Conservation (phyloP, 768 basidiomycete species). For the Boletus sp. region DNA sequence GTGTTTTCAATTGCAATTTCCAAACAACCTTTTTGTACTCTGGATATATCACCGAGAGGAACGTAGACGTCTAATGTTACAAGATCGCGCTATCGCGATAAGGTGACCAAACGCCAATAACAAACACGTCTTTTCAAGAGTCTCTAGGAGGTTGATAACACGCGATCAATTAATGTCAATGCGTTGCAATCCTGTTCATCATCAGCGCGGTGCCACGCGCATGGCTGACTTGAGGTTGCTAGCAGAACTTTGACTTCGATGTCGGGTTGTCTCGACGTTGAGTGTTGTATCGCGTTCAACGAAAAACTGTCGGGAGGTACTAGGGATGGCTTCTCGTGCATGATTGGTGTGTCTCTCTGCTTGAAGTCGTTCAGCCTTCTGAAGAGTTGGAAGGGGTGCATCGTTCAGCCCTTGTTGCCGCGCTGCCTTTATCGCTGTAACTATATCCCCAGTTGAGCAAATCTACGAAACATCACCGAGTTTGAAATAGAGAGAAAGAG, state of each 20-base stretch:
- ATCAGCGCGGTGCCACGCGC: constrained; percentile 35
- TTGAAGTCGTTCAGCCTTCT: constrained; percentile 22
- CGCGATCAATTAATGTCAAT: not conserved
- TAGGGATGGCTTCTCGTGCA: constrained; percentile 13
- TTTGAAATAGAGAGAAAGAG: not conserved
- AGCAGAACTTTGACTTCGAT: constrained; percentile 30
- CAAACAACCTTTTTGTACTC: constrained; percentile 11
- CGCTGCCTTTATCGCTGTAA: constrained; percentile 26
- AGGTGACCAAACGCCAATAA: not conserved
- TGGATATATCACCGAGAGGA: constrained; percentile 13
- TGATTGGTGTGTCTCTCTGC: constrained; percentile 30
- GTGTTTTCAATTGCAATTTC: constrained; percentile 14
- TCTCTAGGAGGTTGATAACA: constrained; percentile 2
- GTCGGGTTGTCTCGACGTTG: constrained; percentile 27
- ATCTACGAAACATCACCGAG: not conserved
- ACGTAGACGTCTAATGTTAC: constrained; percentile 19
- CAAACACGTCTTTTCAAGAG: constrained; percentile 10
- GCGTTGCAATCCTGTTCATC: not conserved
- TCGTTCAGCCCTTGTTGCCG: constrained; percentile 16
- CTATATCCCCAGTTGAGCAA: constrained; percentile 18
- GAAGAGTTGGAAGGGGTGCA: constrained; percentile 14
- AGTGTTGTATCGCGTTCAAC: constrained; percentile 31
- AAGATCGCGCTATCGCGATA: constrained; percentile 13
- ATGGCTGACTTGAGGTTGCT: constrained; percentile 36
- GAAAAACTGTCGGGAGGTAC: constrained; percentile 24